These are phyloP conservation scores for Scytalidium lignicola DNA, from an alignment of 2,329 filamentous ascomycete species.

Conservation along the genomic window DNA sequence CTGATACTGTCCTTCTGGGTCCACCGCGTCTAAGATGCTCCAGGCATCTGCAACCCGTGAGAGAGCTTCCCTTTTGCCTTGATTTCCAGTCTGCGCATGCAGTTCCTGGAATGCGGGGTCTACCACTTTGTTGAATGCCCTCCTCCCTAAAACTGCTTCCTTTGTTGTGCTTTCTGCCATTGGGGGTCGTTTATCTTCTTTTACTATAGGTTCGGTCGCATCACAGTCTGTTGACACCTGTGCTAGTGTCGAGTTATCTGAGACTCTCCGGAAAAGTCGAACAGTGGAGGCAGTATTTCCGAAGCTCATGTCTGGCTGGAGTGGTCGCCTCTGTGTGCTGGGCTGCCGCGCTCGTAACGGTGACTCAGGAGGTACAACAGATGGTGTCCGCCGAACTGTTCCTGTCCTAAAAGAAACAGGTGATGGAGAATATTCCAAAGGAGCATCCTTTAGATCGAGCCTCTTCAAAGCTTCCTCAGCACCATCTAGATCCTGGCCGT, in stretches of 20 bases:
- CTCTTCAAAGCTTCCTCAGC: conserved; percentile 56
- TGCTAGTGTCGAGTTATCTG: conserved; percentile 50
- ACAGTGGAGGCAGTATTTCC: conserved; percentile 91
- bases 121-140: conserved; percentile 74
- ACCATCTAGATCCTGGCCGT: conserved; percentile 22
- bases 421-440: conserved; percentile 50
- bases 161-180: conserved; percentile 60
- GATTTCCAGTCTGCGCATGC: conserved; percentile 69
- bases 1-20: conserved; percentile 86
- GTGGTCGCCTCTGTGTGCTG: conserved; percentile 57
- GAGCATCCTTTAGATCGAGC: conserved; percentile 56
- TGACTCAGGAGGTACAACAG: conserved; percentile 25
- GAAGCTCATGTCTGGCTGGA: conserved; percentile 87
- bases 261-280: conserved; percentile 84
- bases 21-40: conserved; percentile 74
- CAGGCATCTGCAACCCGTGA: conserved; percentile 82
- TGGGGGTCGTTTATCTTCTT: conserved; percentile 63
- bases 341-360: conserved; percentile 23
- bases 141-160: conserved; percentile 75
- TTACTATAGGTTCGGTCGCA: conserved; percentile 9
- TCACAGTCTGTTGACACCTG: conserved; percentile 16
- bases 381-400: conserved; percentile 42
- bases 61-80: conserved; percentile 76
- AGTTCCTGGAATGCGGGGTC: conserved; percentile 81
- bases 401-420: conserved; percentile 54